Base-by-base conservation (phyloP, 1,284 basidiomycete genomes). In the Ceratobasidium papillatum region DNA sequence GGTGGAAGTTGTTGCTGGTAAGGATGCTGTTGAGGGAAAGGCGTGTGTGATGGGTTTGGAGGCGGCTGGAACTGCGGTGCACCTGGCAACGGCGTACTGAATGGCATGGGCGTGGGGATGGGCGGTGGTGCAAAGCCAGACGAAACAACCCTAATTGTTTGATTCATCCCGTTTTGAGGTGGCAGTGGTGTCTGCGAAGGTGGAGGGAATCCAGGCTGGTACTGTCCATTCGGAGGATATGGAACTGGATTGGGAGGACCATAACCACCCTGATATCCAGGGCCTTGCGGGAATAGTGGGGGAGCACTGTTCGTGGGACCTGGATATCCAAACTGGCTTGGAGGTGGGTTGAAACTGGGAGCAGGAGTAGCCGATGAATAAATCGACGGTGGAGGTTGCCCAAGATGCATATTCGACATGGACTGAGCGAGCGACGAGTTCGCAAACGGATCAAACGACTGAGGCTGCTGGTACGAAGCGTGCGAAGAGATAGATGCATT, bases 321-420 rank as follows among this genome's bases (percentile, higher is more conserved):
- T 1, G 52, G 52, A 32, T 47, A 58, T 9, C 68, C 68, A 38
- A 59, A 71, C 25, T 59, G 56, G 30, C 68, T 71, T 19, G 68
- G 68, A 47, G 56, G 54, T 3, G 52, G 49, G 32, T 65, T 58
- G 52, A 78, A 78, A 4, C 77, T 75, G 38, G 79, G 77, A 32
- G 76, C 72, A n/a, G 75, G 75, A 58, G 76, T 76, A 34, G 75
- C 64, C 52, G 76, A 74, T 54, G 71, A 65, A 34, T 34, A 69
- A 38, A 62, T 41, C 17, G 64, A 72, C 17, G 80, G 80, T 73
- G 75, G 32, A 34, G 45, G 34, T 25, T 68, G 63, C 4, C 63
- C 45, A 11, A 65, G 1, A 3, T 66, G 61, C 62, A 75, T 66
- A 22, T 45, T 65, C 25, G 63, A 66, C 64, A 64, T 75, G 54